A percentile compares a stretch with the other conserved stretches of the same genome.
phyloP scores from a whole-genome alignment of 2,329 filamentous ascomycete genomes.

The Diplodia sapinea region DNA sequence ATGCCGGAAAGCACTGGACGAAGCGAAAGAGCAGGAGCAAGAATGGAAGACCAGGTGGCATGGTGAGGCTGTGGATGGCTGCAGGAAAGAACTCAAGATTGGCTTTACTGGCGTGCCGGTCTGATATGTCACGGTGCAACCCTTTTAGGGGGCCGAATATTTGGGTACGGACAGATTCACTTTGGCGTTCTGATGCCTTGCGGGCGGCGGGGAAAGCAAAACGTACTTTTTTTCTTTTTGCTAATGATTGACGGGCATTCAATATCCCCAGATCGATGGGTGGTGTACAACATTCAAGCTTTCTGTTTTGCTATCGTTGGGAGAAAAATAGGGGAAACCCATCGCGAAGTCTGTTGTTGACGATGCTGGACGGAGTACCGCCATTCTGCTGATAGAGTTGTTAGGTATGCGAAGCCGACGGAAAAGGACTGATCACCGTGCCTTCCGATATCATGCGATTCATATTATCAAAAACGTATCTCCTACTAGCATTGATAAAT shows the following conservation, averaged over 20 bases:
- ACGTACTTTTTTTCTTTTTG: not conserved
- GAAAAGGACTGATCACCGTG: not conserved
- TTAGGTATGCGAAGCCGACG: not conserved
- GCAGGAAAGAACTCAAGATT: slow-evolving; percentile 54
- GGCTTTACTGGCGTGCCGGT: slow-evolving; percentile 58
- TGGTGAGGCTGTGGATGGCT: slow-evolving; percentile 66
- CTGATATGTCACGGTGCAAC: slow-evolving; percentile 36
- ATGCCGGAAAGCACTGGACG: slow-evolving; percentile 74
- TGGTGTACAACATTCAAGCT: slow-evolving; percentile 11
- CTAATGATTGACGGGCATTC: slow-evolving; percentile 10
- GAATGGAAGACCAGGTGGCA: slow-evolving; percentile 79
- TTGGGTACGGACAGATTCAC: not conserved
- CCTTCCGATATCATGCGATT: not conserved
- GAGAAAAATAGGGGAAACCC: not conserved
- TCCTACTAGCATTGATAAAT: not conserved
- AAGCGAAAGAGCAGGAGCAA: slow-evolving; percentile 67
- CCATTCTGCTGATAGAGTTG: not conserved
- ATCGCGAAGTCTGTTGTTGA: not conserved
- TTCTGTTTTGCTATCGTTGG: not conserved
- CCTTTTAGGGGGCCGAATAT: not conserved
- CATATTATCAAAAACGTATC: not conserved
- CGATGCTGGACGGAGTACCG: not conserved
- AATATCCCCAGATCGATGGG: slow-evolving; percentile 1
- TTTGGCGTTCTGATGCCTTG: slow-evolving; percentile 5
- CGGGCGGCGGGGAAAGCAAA: slow-evolving; percentile 10